Evolutionary conservation across 2,329 filamentous ascomycete genomes (phyloP), one percentile per base, ranked within the genome.

Genomic region (Ceratocystis huliohia): DNA sequence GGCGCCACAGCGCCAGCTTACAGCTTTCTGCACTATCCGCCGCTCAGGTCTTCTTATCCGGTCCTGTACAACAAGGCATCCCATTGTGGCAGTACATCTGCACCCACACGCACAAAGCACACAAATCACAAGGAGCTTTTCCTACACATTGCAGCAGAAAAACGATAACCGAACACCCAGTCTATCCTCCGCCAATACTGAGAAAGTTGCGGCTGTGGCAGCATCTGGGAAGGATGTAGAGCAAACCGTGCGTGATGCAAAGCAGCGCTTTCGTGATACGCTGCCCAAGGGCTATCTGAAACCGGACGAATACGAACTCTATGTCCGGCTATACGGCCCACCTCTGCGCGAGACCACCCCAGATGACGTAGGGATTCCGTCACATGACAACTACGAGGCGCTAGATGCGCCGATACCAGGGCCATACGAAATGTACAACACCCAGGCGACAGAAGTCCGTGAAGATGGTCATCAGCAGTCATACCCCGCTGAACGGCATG

Each of bases 301-400:
- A 44, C 79, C 81, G 0, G 82, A 88, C 65, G 91, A 96, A 74
- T 86, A 88, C 71, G 78, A 77, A 61, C 77, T 96, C 0, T 96
- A 96, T 74, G 85, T 88, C 72, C 81, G 91, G 69, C 77, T 96
- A 17, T 96, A 94, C 74, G 93, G 92, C 1, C 80, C 86, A 44
- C 90, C 91, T 1, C 73, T 89, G 69, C 80, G 85, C 53, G 80
- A 82, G 64, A 87, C 84, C 1, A 74, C 72, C 6, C 80, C 82
- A 1, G 84, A 86, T 67, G 83, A 88, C 74, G 79, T 84, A 3
- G 84, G 76, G 30, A 81, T 78, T 68, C 76, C 78, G 68, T 76
- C 67, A 63, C 74, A 73, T 70, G 71, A 7, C 69, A 46, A 68
- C 28, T 68, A 63, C 46, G 41, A 61, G 30, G 61, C 53, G 15